Evolutionary conservation across 1,284 basidiomycete species (phyloP).

Genomic region (Coniferiporia sulphurascens): DNA sequence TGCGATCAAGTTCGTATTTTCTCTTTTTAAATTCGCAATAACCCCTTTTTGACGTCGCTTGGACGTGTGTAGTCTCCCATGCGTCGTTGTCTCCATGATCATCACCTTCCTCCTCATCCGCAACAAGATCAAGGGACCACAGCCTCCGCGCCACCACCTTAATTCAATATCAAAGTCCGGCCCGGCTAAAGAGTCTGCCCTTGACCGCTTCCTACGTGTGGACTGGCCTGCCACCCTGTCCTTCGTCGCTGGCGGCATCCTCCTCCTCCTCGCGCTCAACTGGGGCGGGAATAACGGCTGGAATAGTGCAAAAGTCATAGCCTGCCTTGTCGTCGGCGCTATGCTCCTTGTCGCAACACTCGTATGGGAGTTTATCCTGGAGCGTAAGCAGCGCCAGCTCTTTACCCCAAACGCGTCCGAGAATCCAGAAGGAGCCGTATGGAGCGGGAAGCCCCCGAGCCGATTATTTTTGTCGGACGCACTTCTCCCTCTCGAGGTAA

Average conservation of each 20-base stretch:
- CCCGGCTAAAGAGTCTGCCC: conserved; percentile 14
- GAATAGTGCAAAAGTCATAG: conserved; percentile 30
- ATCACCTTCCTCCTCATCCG: conserved; percentile 40
- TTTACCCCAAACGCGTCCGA: neutral
- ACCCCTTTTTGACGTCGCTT: neutral
- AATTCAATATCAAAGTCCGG: conserved; percentile 18
- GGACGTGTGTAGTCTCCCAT: conserved; percentile 26
- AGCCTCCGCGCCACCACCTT: too few relatives aligned
- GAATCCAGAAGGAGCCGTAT: neutral
- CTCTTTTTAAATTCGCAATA: neutral
- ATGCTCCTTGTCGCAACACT: conserved; percentile 35
- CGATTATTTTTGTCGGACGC: conserved; percentile 31
- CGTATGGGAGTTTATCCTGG: conserved; percentile 33
- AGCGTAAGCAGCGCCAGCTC: conserved; percentile 14
- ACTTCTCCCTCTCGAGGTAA: conserved; percentile 37
- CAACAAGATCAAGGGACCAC: conserved; percentile 23
- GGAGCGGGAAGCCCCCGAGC: neutral
- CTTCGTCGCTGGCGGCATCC: conserved; percentile 33
- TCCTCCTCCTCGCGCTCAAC: conserved; percentile 34
- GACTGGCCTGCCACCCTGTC: conserved; percentile 44
- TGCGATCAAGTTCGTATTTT: conserved; percentile 40
- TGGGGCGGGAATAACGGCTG: conserved; percentile 33
- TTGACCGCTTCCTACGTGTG: conserved; percentile 34
- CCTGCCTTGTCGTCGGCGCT: conserved; percentile 33
- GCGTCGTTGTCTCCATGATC: conserved; percentile 31